Base-by-base conservation (phyloP, 805 yeast genomes). In the Candida hispaniensis region DNA sequence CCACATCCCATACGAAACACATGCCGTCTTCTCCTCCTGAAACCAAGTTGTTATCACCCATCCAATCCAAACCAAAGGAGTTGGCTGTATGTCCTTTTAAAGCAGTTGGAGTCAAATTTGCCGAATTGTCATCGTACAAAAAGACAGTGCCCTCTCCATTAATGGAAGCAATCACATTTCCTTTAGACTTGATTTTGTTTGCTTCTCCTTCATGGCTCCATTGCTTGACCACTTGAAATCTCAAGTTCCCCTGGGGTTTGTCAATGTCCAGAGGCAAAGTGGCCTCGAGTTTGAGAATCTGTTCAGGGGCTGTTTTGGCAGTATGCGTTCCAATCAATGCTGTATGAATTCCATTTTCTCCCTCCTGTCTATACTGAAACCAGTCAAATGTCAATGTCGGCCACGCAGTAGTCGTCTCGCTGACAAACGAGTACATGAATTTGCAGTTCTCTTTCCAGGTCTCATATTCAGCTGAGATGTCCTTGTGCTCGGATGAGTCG, bases 61-160 rank as follows among this genome's bases (percentile, higher is more conserved):
- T 44, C 93, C 93, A 82, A 41, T 75, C 75, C 33, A 83, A 55
- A 2, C 77, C 79, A 49, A 64, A 73, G 1, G 93, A 93, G 46
- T 76, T 82, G 34, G 58, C 61, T 6, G 61, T 56, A 55, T 82
- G 93, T 21, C 28, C 44, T 17, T 45, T 43, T 9, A 49, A 44
- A 7, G 42, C 30, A 4, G 28, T 8, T 14, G 30, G 14, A 38
- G 30, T 10, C 41, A 28, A 11, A 17, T 18, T 35, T 22, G 42
- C 39, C 30, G 14, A 9, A 2, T 25, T 29, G 7, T 35, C 38
- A 24, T 52, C 55, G 16, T 47, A 49, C n/a, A 60, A 40, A 26
- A 51, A 50, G 11, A 49, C 52, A 21, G 48, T 48, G 6, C 66
- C 64, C 15, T 47, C 41, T 8, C 44, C 67, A 42, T 74, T 69